phyloP scores from a whole-genome alignment of 495 filamentous ascomycete genomes.

The Pseudotulostoma volvatum region DNA sequence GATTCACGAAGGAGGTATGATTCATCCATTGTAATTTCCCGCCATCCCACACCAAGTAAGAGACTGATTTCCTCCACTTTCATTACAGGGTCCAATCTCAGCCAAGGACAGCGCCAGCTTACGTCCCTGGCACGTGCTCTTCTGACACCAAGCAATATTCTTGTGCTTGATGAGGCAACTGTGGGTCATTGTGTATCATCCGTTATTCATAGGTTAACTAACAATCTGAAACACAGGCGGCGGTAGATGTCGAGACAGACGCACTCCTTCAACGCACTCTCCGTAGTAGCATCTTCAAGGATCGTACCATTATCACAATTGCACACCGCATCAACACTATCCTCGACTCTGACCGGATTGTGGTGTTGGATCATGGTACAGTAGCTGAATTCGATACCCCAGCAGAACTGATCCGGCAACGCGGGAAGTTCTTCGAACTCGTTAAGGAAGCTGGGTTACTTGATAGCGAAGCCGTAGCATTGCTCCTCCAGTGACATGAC shows the following conservation, averaged over 20 bases:
- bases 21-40: too few species aligned
- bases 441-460: conserved; percentile 39
- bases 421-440: conserved; percentile 39
- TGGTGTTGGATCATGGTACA: conserved; percentile 63
- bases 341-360: conserved; percentile 77
- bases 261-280: conserved; percentile 52
- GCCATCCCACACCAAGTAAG: not conserved
- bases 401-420: conserved; percentile 32
- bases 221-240: conserved; percentile 37
- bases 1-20: conserved; percentile 85
- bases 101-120: conserved; percentile 64
- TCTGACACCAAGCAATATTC: conserved; percentile 87
- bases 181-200: conserved; percentile 16
- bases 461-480: conserved; percentile 26
- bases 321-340: conserved; percentile 97
- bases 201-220: not conserved
- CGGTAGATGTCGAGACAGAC: conserved; percentile 90
- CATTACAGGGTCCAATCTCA: conserved; percentile 40
- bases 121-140: conserved; percentile 85
- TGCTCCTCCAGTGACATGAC: conserved; percentile 6
- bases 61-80: not conserved
- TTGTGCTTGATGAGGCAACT: conserved; percentile 94
- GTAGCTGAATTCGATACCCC: conserved; percentile 45
- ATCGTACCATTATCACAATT: conserved; percentile 95
- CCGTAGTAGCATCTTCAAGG: conserved; percentile 49